Evolutionary conservation across 768 basidiomycete genomes (phyloP).

Genomic region (Cubamyces lactineus): DNA sequence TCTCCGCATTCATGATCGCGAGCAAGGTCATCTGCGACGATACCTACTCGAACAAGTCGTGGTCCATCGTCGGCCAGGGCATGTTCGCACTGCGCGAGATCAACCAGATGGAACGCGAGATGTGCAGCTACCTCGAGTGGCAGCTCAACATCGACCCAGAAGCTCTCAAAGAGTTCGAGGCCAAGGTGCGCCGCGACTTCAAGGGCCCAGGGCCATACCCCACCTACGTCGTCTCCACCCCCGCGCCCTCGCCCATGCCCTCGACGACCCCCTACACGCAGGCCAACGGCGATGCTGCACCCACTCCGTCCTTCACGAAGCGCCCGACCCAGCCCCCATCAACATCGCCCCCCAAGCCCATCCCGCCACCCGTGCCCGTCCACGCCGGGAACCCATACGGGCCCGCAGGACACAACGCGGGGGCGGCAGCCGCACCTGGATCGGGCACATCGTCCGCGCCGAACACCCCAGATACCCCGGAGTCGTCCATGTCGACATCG

Average conservation of each 20-base stretch:
- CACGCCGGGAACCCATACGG: slow-evolving; percentile 22
- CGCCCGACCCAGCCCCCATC: slow-evolving; percentile 22
- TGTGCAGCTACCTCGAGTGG: slow-evolving; percentile 95
- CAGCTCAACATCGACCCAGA: slow-evolving; percentile 74
- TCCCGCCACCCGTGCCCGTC: slow-evolving; percentile 20
- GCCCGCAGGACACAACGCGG: slow-evolving; percentile 3
- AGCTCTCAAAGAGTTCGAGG: slow-evolving; percentile 63
- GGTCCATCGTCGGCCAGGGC: slow-evolving; percentile 65
- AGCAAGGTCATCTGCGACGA: slow-evolving; percentile 75
- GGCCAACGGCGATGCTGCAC: slow-evolving; percentile 9
- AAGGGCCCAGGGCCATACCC: slow-evolving; percentile 59
- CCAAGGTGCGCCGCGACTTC: slow-evolving; percentile 63
- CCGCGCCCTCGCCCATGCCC: slow-evolving; percentile 36
- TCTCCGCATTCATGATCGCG: slow-evolving; percentile 92
- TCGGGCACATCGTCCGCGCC: slow-evolving; percentile 10
- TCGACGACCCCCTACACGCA: slow-evolving; percentile 32
- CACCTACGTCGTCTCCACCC: slow-evolving; percentile 59
- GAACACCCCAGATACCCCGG: slow-evolving; percentile 36
- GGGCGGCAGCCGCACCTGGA: slow-evolving; percentile 24
- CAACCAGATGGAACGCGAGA: slow-evolving; percentile 96
- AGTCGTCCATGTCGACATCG: slow-evolving; percentile 34
- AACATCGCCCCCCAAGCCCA: slow-evolving; percentile 27
- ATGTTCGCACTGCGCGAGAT: slow-evolving; percentile 80
- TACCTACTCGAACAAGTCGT: slow-evolving; percentile 70
- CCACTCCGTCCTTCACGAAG: slow-evolving; percentile 30